Conservation (phyloP, 2,329 filamentous ascomycete genomes). For the Fonsecaea pedrosoi region DNA sequence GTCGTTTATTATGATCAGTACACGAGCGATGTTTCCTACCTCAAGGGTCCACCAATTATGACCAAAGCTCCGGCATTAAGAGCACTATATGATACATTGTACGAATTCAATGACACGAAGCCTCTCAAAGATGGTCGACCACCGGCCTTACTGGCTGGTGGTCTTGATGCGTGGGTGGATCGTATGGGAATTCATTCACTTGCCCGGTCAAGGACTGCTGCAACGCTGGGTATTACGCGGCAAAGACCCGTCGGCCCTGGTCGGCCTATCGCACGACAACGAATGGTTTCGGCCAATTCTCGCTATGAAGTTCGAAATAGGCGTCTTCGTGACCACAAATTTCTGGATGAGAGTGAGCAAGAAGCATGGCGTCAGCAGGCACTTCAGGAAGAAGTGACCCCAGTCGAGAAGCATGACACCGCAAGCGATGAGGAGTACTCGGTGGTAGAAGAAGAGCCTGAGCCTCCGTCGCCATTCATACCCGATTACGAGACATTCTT, state of each 20-base stretch:
- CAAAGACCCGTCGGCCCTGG: constrained; percentile 45
- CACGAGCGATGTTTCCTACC: constrained; percentile 65
- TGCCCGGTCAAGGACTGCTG: constrained; percentile 62
- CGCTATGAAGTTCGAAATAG: constrained; percentile 63
- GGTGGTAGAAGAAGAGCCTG: constrained; percentile 54
- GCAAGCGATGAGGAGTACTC: constrained; percentile 50
- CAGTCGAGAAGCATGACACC: constrained; percentile 51
- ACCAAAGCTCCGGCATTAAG: constrained; percentile 65
- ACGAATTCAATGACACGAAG: constrained; percentile 81
- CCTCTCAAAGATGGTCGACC: constrained; percentile 68
- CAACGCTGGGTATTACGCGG: constrained; percentile 55
- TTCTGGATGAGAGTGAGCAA: constrained; percentile 81
- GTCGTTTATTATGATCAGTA: constrained; percentile 88
- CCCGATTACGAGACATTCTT: constrained; percentile 84
- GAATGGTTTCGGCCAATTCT: constrained; percentile 58
- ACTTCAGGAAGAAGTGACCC: constrained; percentile 67
- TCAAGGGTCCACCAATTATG: constrained; percentile 54
- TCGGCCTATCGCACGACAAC: constrained; percentile 60
- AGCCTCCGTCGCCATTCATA: constrained; percentile 62
- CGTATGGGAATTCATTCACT: constrained; percentile 75
- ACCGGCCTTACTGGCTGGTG: constrained; percentile 81
- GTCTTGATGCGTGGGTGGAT: constrained; percentile 84
- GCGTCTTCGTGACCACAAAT: constrained; percentile 67
- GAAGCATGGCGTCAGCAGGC: constrained; percentile 79
- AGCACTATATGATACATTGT: constrained; percentile 78